Evolutionary conservation across 345 rosid species (phyloP).

Genomic region (Abelmoschus esculentus): DNA sequence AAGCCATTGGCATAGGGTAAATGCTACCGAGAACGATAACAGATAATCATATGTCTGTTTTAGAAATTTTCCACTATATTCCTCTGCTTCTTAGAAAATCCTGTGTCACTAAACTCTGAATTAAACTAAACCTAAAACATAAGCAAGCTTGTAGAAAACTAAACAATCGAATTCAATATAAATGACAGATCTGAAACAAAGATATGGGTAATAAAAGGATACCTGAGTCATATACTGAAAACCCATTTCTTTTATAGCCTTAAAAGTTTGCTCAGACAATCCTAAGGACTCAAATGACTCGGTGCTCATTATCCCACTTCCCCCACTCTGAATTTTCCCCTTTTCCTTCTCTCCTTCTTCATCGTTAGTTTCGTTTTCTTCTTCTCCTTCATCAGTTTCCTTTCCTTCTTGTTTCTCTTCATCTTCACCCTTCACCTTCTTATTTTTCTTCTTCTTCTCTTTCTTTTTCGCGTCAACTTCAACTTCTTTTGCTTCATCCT

Average conservation of each 20-base stretch:
- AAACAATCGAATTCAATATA: not conserved
- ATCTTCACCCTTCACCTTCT: slow-evolving; percentile 22
- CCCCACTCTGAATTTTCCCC: slow-evolving; percentile 16
- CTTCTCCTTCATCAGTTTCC: slow-evolving; percentile 10
- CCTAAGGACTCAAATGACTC: slow-evolving; percentile 64
- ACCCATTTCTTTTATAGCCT: slow-evolving; percentile 70
- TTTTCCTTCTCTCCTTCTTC: slow-evolving; percentile 4
- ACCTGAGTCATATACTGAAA: slow-evolving; percentile 89
- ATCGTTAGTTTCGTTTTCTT: not conserved
- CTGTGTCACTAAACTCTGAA: not conserved
- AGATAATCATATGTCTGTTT: not conserved
- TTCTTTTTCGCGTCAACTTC: slow-evolving; percentile 12
- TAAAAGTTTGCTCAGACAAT: slow-evolving; percentile 57
- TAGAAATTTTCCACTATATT: not conserved
- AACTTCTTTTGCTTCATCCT: not conserved
- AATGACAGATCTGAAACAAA: not conserved
- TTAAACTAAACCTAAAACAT: not conserved
- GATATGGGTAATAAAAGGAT: not conserved
- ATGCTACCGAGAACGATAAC: not conserved
- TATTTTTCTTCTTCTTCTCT: slow-evolving; percentile 9
- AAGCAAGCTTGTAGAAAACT: not conserved
- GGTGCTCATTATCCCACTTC: slow-evolving; percentile 75
- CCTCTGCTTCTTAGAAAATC: not conserved
- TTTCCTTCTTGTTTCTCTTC: not conserved
- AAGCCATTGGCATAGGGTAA: not conserved